A percentile compares a stretch with the other conserved stretches of the same genome.
Conservation (phyloP, 2,329 filamentous ascomycete genomes). For the Sporothrix schenckii region DNA sequence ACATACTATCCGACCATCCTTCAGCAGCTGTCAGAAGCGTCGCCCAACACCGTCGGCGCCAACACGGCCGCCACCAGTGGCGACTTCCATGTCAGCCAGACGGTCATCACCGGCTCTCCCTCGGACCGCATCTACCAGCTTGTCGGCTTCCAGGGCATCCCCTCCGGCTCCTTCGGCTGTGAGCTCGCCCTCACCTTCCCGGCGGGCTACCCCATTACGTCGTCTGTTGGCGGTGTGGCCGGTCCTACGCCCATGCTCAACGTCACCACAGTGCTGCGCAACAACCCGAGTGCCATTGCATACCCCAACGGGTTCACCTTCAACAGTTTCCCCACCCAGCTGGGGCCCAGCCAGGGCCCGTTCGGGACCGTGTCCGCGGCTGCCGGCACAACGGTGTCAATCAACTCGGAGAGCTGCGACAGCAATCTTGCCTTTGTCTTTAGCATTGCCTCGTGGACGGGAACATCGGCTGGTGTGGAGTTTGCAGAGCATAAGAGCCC, state of each 20-base stretch:
- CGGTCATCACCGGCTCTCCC: slow-evolving; percentile 6
- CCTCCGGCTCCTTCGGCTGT: slow-evolving; percentile 30
- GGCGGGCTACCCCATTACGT: slow-evolving; percentile 22
- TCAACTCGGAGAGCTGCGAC: slow-evolving; percentile 31
- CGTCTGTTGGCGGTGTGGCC: background rate
- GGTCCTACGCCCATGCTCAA: slow-evolving; percentile 27
- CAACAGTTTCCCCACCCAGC: slow-evolving; percentile 19
- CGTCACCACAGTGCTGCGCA: slow-evolving; percentile 28
- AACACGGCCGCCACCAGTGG: slow-evolving; percentile 28
- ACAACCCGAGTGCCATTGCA: slow-evolving; percentile 25
- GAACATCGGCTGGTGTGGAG: slow-evolving; percentile 22
- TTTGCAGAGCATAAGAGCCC: slow-evolving; percentile 22
- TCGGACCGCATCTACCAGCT: slow-evolving; percentile 33
- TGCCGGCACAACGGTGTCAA: slow-evolving; percentile 28
- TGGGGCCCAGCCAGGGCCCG: slow-evolving; percentile 25
- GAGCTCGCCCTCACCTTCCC: slow-evolving; percentile 29
- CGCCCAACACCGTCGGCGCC: slow-evolving; percentile 26
- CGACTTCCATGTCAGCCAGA: slow-evolving; percentile 30
- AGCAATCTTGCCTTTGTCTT: slow-evolving; percentile 29
- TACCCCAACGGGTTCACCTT: slow-evolving; percentile 29
- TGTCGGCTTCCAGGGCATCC: slow-evolving; percentile 31
- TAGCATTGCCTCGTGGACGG: slow-evolving; percentile 30
- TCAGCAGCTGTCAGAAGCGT: slow-evolving; percentile 31
- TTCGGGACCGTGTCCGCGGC: slow-evolving; percentile 27
- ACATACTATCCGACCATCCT: slow-evolving; percentile 34